A percentile compares a stretch with the other conserved stretches of the same genome.
Conservation (phyloP, 495 filamentous ascomycete genomes). For the Neurospora tetraspora region DNA sequence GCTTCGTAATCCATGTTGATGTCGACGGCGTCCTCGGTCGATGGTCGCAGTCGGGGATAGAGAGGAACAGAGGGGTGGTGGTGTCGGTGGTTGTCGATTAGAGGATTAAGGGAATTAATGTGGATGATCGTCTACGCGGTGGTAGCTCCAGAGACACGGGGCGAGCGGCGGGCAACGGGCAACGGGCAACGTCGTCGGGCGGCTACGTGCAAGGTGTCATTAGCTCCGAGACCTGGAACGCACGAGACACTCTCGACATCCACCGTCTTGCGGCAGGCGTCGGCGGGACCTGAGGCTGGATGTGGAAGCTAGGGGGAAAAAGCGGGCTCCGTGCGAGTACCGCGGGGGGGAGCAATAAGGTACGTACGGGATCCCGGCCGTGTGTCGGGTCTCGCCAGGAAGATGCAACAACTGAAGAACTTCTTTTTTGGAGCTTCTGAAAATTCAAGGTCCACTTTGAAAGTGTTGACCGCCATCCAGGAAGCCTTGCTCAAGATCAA, state of each 20-base stretch:
- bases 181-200: not conserved
- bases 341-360: not conserved
- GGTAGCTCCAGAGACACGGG: not conserved
- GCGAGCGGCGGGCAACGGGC: not conserved
- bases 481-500: not conserved
- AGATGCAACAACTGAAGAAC: not conserved
- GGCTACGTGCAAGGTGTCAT: slow-evolving; percentile 20
- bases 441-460: not conserved
- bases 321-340: not conserved
- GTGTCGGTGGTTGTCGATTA: not conserved
- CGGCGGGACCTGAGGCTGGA: not conserved
- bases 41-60: not conserved
- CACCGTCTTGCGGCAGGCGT: not conserved
- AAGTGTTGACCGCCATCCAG: not conserved
- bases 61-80: not conserved
- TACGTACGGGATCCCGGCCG: not conserved
- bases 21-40: not conserved
- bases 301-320: not conserved
- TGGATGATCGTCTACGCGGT: not conserved
- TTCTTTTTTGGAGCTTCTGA: not conserved
- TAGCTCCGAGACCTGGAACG: slow-evolving; percentile 8
- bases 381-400: not conserved
- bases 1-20: slow-evolving; percentile 44
- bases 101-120: not conserved
- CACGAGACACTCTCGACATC: not conserved